Conservation (phyloP, 23 red algal genomes). For the Pyropia haitanensis region DNA sequence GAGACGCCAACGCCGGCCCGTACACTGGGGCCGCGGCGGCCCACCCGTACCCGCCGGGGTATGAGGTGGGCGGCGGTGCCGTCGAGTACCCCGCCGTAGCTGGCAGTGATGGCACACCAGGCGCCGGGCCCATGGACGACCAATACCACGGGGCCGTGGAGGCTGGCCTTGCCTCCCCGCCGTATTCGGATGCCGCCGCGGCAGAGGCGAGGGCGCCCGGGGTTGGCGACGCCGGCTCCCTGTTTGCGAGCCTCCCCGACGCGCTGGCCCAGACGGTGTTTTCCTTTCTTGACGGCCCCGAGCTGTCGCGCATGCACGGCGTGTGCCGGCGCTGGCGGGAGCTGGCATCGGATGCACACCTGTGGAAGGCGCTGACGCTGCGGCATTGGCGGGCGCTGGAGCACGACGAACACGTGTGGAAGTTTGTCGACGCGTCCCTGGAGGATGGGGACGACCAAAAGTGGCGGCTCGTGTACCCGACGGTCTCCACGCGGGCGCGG, state of each 20-base stretch:
- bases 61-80: too few relatives aligned
- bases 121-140: too few relatives aligned
- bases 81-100: too few relatives aligned
- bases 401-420: constrained; percentile 62
- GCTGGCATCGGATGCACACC: constrained; percentile 65
- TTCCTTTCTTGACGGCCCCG: constrained; percentile 64
- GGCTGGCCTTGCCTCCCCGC: too few relatives aligned
- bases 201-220: too few relatives aligned
- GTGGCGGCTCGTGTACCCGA: constrained; percentile 85
- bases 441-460: constrained; percentile 10
- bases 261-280: constrained; percentile 80
- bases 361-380: constrained; percentile 72
- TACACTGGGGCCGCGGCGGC: too few relatives aligned
- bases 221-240: too few relatives aligned
- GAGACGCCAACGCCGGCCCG: too few relatives aligned
- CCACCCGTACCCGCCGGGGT: too few relatives aligned
- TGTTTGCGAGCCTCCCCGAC: constrained; percentile 59
- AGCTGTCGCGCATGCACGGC: constrained; percentile 59
- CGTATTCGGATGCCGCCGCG: too few relatives aligned
- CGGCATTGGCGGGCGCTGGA: constrained; percentile 74
- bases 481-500: constrained; percentile 21
- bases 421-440: constrained; percentile 35
- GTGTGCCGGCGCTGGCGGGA: constrained; percentile 85
- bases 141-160: too few relatives aligned
- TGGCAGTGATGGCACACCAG: too few relatives aligned